Base-by-base conservation (phyloP, 2,329 filamentous ascomycete species). In the Magnaporthiopsis incrustans region DNA sequence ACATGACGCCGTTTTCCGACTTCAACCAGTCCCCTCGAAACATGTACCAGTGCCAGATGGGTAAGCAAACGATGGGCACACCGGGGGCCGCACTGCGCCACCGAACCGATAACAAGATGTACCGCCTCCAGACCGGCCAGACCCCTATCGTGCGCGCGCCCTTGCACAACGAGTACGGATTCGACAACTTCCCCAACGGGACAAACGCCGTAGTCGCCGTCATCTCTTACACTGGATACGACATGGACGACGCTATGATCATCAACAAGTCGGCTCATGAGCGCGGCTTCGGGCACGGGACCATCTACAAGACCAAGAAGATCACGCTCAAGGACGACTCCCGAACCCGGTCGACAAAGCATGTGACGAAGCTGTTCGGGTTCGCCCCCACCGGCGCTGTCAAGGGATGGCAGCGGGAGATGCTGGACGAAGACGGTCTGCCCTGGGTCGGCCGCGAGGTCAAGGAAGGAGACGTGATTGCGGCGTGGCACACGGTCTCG, bases 201-300 rank as follows among this genome's bases (percentile, higher is more conserved):
- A 93, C 87, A 72, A 99, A 99, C 72, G 92, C 92, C 11, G 88
- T 98, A 56, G 95, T 99, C 65, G 95, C 95, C 65, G 96, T 99
- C 75, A 97, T 99, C 68, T 97, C 94, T 0, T 99, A 99, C 76
- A 98, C 94, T 2, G 95, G 94, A 62, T 99, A 98, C 78, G 95
- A 99, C 82, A 99, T 99, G 95, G 95, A 99, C 82, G 95, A 99
- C 78, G 95, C 95, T 74, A 98, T 98, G 94, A 98, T 99, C 73
- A 82, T 99, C 74, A 98, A 98, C 82, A 98, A 98, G 76, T 97
- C 92, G 26, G 88, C 94, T 3, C 92, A 97, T 76, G 95, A 99
- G 77, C 88, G 95, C 69, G 95, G 95, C 18, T 98, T 99, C 72
- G 94, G 92, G 53, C 88, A 98, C 72, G 95, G 95, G 64, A 96